Base-by-base conservation (phyloP, 2,329 filamentous ascomycete species). In the Penicillium capsulatum region DNA sequence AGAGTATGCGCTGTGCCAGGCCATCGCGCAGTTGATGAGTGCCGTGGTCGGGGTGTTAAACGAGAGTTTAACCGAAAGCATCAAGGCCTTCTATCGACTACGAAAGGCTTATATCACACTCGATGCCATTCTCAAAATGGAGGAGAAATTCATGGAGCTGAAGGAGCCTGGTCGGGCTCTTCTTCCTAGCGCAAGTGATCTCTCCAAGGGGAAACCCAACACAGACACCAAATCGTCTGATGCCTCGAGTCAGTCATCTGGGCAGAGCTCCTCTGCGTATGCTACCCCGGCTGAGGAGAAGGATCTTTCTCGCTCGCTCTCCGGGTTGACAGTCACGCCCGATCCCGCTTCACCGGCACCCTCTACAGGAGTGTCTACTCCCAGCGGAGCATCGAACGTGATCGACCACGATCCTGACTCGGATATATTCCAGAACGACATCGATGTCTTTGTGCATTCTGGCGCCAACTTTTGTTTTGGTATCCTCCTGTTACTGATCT, bases 41-140 rank as follows among this genome's bases (percentile, higher is more conserved):
- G 90, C 90, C 0, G 83, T 98, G 1, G 81, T 96, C 1, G 87
- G 81, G 0, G 86, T 97, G 11, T 70, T 97, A 54, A 94, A 94
- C 51, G 92, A 97, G 69, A 95, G 86, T 60, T 68, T 97, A 54
- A 91, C 90, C 0, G 92, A 97, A 63, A 88, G 82, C 11, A 79
- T 97, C 63, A 88, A 84, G 65, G 88, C 88, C 4, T 97, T 97
- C 58, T 94, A 94, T 60, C 94, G 92, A 65, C 67, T 97, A 53
- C 77, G 91, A 46, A 94, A 94, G 61, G 91, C 91, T 0, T 97
- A 86, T 57, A 70, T 88, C 27, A 84, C 88, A 0, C 72, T 98
- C 3, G 85, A 95, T 55, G 75, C 75, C 7, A 86, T 98, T 39
- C 75, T 90, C 58, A 77, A 84, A 44, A 77, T 83, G 22, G 90